A percentile compares a stretch with the other conserved stretches of the same genome.
Conservation (phyloP, 495 filamentous ascomycete species). For the Rhypophila decipiens region DNA sequence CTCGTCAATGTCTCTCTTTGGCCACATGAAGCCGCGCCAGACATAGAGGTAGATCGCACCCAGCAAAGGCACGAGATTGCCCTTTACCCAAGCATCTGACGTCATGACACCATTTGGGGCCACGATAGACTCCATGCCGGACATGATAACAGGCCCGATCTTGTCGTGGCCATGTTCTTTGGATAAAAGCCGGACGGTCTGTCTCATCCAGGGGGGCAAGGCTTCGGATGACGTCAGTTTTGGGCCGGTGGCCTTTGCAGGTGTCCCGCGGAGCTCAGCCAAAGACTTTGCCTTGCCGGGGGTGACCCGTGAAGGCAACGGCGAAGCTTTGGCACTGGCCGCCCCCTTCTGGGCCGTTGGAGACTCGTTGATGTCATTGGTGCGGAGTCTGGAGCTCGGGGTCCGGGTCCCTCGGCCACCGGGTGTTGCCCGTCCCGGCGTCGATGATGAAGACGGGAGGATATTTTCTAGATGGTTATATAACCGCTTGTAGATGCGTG, state of each 20-base stretch:
- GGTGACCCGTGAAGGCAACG: constrained; percentile 3
- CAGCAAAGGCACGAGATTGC: constrained; percentile 48
- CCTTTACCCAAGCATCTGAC: constrained; percentile 47
- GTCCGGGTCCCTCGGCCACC: constrained; percentile 23
- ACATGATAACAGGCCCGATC: constrained; percentile 37
- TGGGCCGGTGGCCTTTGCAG: background rate
- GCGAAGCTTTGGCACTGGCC: background rate
- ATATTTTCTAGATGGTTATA: constrained; percentile 73
- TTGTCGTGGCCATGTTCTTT: constrained; percentile 25
- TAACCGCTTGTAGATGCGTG: constrained; percentile 76
- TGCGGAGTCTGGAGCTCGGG: constrained; percentile 28
- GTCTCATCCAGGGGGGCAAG: constrained; percentile 61
- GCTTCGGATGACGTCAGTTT: constrained; percentile 12
- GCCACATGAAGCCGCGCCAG: constrained; percentile 34
- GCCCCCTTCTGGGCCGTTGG: constrained; percentile 8
- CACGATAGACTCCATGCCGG: constrained; percentile 38
- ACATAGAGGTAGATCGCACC: constrained; percentile 65
- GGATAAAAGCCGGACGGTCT: constrained; percentile 59
- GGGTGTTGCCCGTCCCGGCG: constrained; percentile 16
- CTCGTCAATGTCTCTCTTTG: constrained; percentile 28
- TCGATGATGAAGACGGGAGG: constrained; percentile 42
- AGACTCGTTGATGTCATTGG: constrained; percentile 7
- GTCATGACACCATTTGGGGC: constrained; percentile 27
- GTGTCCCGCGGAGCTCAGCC: constrained; percentile 24
- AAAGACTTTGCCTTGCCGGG: constrained; percentile 30